Evolutionary conservation across 2,329 filamentous ascomycete species (phyloP).

Genomic region (Penicillium griseofulvum): DNA sequence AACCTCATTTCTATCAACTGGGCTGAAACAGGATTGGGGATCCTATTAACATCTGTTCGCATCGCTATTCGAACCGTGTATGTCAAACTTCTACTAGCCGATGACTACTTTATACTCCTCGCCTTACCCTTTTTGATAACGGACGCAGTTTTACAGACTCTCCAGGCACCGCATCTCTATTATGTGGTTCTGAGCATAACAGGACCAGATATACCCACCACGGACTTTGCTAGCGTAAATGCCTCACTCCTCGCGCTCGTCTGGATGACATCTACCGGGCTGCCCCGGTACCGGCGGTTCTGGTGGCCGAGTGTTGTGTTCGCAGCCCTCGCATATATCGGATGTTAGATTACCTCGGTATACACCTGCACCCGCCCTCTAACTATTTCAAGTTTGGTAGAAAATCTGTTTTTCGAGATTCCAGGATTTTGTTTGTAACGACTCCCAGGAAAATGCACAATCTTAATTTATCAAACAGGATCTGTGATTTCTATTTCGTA

Average conservation of each 20-base stretch:
- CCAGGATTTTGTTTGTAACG: neutral
- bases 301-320: constrained; percentile 16
- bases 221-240: constrained; percentile 17
- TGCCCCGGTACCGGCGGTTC: constrained; percentile 16
- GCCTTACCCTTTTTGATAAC: constrained; percentile 15
- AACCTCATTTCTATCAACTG: no score
- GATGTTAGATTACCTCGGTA: constrained; percentile 19
- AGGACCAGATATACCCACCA: constrained; percentile 14
- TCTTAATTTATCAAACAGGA: constrained; percentile 14
- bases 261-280: constrained; percentile 16
- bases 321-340: constrained; percentile 11
- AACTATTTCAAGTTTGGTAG: constrained; percentile 18
- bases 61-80: no score
- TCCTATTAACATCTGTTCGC: no score
- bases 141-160: constrained; percentile 20
- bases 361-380: constrained; percentile 19
- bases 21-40: no score
- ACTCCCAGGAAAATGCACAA: constrained; percentile 13
- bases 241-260: constrained; percentile 21
- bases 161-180: constrained; percentile 21
- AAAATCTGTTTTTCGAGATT: neutral
- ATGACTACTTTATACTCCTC: no score
- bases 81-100: no score
- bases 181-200: constrained; percentile 12
- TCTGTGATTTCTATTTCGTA: constrained; percentile 20